Conservation (phyloP, 2,329 filamentous ascomycete genomes). For the Stagonosporopsis tanaceti region DNA sequence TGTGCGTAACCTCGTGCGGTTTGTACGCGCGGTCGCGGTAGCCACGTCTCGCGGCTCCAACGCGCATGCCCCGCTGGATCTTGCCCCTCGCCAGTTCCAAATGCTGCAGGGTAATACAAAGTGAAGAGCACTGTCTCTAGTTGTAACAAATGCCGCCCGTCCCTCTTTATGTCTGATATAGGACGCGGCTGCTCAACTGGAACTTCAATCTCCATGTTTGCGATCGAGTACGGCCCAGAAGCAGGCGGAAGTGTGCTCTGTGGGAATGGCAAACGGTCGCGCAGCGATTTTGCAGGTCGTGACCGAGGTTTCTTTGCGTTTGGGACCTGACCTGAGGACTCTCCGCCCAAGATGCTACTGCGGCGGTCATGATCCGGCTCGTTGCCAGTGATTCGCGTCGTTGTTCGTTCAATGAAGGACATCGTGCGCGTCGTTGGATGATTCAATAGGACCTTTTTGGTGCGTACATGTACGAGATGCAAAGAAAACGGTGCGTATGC, state of each 20-base stretch:
- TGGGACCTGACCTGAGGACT: slow-evolving; percentile 45
- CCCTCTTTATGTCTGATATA: slow-evolving; percentile 60
- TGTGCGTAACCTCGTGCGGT: slow-evolving; percentile 69
- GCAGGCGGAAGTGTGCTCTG: slow-evolving; percentile 58
- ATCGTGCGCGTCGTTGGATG: slow-evolving; percentile 19
- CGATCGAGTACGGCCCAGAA: slow-evolving; percentile 60
- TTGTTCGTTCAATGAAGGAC: slow-evolving; percentile 39
- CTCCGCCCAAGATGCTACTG: slow-evolving; percentile 25
- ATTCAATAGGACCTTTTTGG: not conserved
- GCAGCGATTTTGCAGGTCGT: slow-evolving; percentile 56
- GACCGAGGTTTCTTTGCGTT: slow-evolving; percentile 58
- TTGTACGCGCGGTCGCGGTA: slow-evolving; percentile 64
- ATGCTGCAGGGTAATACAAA: slow-evolving; percentile 69
- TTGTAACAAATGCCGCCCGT: slow-evolving; percentile 58
- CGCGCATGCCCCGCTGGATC: slow-evolving; percentile 53
- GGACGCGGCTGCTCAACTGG: slow-evolving; percentile 57
- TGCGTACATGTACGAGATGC: not conserved
- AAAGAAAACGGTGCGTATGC: not conserved
- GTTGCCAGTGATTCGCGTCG: slow-evolving; percentile 39
- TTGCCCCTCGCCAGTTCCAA: slow-evolving; percentile 51
- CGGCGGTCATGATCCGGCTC: slow-evolving; percentile 28
- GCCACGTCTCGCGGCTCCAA: slow-evolving; percentile 67
- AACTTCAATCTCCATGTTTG: slow-evolving; percentile 63
- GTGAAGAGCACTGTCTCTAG: slow-evolving; percentile 69
- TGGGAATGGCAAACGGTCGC: slow-evolving; percentile 57